A percentile compares a stretch with the other conserved stretches of the same genome.
phyloP scores from a whole-genome alignment of 306 rosid species.

The Begonia fuchsioides region DNA sequence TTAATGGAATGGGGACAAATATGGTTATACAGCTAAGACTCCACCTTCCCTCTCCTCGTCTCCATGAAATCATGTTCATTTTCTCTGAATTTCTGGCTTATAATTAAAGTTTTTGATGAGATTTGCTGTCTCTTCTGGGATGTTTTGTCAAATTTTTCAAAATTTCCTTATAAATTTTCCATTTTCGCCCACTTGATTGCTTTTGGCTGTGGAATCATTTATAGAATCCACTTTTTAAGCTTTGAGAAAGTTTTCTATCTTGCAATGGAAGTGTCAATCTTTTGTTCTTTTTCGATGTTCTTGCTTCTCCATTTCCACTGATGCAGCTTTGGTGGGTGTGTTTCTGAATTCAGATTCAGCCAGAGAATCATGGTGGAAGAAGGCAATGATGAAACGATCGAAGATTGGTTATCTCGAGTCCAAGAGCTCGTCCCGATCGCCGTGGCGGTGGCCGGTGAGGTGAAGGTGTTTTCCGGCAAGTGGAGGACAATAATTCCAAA shows the following conservation, averaged over 20 bases:
- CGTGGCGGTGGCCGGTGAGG: conserved; percentile 56
- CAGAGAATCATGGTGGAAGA: conserved; percentile 66
- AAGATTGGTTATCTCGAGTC: conserved; percentile 49
- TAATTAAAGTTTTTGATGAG: no score
- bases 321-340: conserved; percentile 9
- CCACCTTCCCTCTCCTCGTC: conserved; percentile 12
- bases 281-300: conserved; percentile 13
- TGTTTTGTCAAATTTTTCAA: no score
- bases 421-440: conserved; percentile 64
- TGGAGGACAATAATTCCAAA: conserved; percentile 82
- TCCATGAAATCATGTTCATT: not conserved
- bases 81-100: not conserved
- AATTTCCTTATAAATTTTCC: no score
- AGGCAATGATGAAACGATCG: conserved; percentile 21
- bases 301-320: conserved; percentile 1
- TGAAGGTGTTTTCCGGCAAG: conserved; percentile 57
- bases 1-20: conserved; percentile 9
- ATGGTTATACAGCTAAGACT: conserved; percentile 17
- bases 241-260: not conserved
- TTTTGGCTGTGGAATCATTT: not conserved
- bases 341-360: conserved; percentile 12
- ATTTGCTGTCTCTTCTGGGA: no score
- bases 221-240: conserved; percentile 4
- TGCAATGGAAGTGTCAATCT: conserved; percentile 7
- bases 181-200: no score